Evolutionary conservation across 768 basidiomycete species (phyloP).

Genomic region (Pleurotus ostreatus): DNA sequence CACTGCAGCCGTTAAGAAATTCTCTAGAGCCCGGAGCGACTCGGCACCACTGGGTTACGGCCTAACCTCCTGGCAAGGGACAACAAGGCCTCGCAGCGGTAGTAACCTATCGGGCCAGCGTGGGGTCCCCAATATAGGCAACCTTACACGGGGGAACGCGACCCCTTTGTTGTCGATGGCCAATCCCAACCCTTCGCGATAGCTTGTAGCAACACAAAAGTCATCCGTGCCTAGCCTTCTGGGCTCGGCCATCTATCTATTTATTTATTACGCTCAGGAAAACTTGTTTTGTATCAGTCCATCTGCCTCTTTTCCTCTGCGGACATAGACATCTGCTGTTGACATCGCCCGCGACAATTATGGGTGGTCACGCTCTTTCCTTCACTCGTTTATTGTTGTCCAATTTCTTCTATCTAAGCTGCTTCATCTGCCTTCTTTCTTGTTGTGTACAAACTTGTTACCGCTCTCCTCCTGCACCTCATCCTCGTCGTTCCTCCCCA

Average conservation of each 20-base stretch:
- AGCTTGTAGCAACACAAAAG: neutral
- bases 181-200: slow-evolving; percentile 10
- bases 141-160: slow-evolving; percentile 25
- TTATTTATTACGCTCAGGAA: neutral
- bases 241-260: neutral
- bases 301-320: no score
- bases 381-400: neutral
- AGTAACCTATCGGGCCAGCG: slow-evolving; percentile 37
- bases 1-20: slow-evolving; percentile 28
- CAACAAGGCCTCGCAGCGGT: slow-evolving; percentile 42
- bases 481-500: neutral
- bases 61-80: slow-evolving; percentile 21
- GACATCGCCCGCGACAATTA: no score
- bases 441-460: slow-evolving; percentile 8
- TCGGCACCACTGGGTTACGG: slow-evolving; percentile 63
- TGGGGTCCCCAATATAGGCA: slow-evolving; percentile 35
- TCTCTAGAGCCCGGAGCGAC: slow-evolving; percentile 62
- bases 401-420: neutral
- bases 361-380: no score
- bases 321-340: no score
- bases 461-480: slow-evolving; percentile 6
- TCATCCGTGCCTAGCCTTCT: no score
- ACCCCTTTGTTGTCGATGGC: slow-evolving; percentile 27
- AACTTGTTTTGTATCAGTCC: neutral
- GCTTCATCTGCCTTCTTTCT: neutral